phyloP scores from a whole-genome alignment of 176 grass and related monocot genomes.

The Chloris gayana region DNA sequence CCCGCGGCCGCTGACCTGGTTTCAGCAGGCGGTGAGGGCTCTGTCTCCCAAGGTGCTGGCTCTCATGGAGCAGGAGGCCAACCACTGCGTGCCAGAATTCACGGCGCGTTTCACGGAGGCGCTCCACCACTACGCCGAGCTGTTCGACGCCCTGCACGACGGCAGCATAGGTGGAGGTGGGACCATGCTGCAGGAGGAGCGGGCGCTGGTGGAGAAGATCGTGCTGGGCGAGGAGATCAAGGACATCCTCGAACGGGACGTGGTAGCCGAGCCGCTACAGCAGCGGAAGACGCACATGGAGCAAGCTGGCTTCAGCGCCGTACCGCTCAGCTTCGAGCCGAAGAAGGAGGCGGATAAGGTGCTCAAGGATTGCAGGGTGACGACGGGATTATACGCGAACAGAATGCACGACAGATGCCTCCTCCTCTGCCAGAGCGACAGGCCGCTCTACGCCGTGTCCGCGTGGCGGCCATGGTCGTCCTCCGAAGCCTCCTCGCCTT shows the following conservation, averaged over 20 bases:
- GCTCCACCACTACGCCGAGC: conserved; percentile 43
- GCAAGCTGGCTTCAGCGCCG: conserved; percentile 28
- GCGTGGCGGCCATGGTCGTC: conserved; percentile 45
- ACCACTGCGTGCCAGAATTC: conserved; percentile 18
- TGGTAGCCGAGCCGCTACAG: conserved; percentile 39
- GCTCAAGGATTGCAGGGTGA: not conserved
- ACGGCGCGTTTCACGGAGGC: conserved; percentile 25
- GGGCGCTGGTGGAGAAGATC: conserved; percentile 38
- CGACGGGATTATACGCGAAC: not conserved
- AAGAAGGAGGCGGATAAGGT: conserved; percentile 6
- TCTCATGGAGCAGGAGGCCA: conserved; percentile 42
- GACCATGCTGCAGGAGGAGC: not conserved
- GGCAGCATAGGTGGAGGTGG: too few species aligned
- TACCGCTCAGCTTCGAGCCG: conserved; percentile 30
- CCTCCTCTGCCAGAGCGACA: conserved; percentile 33
- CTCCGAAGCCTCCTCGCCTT: too few species aligned
- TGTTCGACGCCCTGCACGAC: conserved; percentile 37
- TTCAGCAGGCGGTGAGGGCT: not conserved
- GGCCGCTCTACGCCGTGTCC: conserved; percentile 36
- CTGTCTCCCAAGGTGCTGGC: conserved; percentile 20
- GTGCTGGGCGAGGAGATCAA: conserved; percentile 46
- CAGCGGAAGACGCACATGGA: conserved; percentile 40
- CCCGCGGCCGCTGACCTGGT: not conserved
- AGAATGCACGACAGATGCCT: conserved; percentile 17
- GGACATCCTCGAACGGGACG: conserved; percentile 35